Evolutionary conservation across 768 basidiomycete species (phyloP).

Genomic region (Cystofilobasidium capitatum): DNA sequence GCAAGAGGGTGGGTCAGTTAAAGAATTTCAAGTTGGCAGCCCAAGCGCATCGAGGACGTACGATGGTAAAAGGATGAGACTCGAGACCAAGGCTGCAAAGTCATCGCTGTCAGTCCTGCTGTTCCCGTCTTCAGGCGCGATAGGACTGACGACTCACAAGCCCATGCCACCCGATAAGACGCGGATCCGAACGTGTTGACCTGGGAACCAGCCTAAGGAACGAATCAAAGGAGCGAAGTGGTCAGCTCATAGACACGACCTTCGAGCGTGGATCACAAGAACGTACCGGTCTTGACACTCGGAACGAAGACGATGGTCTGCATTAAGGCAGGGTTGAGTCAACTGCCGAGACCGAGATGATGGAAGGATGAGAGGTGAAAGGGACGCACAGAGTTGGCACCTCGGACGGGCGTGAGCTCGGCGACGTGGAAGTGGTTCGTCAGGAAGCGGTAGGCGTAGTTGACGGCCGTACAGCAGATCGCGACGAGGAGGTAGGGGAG

Average conservation of each 20-base stretch:
- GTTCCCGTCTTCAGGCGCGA: neutral
- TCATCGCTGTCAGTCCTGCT: neutral
- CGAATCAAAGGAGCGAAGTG: neutral
- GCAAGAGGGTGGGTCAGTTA: no score
- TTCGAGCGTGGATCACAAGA: neutral
- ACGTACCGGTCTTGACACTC: neutral
- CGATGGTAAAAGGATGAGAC: conserved; percentile 28
- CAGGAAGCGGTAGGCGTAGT: conserved; percentile 28
- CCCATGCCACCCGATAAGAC: conserved; percentile 26
- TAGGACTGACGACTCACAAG: neutral
- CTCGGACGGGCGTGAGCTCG: conserved; percentile 21
- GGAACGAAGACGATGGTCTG: conserved; percentile 28
- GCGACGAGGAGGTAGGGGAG: conserved; percentile 30
- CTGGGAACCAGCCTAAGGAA: conserved; percentile 24
- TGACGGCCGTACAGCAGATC: conserved; percentile 26
- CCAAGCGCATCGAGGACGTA: neutral
- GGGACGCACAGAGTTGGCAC: neutral
- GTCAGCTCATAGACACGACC: neutral
- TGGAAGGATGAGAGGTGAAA: neutral
- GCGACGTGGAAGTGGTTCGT: conserved; percentile 27
- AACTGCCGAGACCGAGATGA: neutral
- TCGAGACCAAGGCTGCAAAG: conserved; percentile 17
- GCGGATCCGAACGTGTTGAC: conserved; percentile 28
- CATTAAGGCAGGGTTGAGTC: conserved; percentile 18
- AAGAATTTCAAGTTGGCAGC: neutral